Evolutionary conservation across 176 grass and related monocot species (phyloP), one percentile per base, ranked within the genome.

Genomic region (Bothriochloa decipiens): DNA sequence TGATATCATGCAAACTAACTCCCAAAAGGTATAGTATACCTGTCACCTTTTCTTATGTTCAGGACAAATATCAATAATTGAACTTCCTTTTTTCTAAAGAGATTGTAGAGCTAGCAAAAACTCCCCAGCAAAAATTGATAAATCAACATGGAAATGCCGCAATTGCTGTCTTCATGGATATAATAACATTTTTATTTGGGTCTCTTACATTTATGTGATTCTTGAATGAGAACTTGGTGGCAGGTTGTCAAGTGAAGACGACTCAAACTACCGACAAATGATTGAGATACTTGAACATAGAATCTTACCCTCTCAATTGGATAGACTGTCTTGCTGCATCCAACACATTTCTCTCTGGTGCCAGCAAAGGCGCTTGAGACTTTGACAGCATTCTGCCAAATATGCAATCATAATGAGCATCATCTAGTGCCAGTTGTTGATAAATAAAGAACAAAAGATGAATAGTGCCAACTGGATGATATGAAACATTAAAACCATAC

Each of bases 301-400:
- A 73, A 77, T 39, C 76, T 67, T 96, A 96, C 96, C 90, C 96
- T 96, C 78, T 99, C 96, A 53, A 87, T 99, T 55, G 96, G 96
- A 77, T 99, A 99, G 39, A 92, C 96, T 16, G 93, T 99, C 91
- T 88, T 99, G 58, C 29, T 86, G 87, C 96, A 99, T 85, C 89
- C 96, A 86, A 94, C 78, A 73, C 96, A 99, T 79, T 94, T 99
- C 81, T 99, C 96, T 85, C 88, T 96, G 33, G 93, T 99, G 75
- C 93, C 96, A 81, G 77, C 96, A 88, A 99, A 99, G 82, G 90
- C 81, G 75, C 88, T 90, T 1, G 93, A 96, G 23, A 94, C 96
- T 91, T 96, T 99, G 63, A 77, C 77, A 65, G 91, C 93, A 77
- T 95, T 93, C 96, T 98, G 91, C 82, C 87, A 92, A 90, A 64